A percentile compares a stretch with the other conserved stretches of the same genome.
These are phyloP conservation scores for Mycena chlorophos DNA, from an alignment of 768 basidiomycete species.

Conservation along the genomic window DNA sequence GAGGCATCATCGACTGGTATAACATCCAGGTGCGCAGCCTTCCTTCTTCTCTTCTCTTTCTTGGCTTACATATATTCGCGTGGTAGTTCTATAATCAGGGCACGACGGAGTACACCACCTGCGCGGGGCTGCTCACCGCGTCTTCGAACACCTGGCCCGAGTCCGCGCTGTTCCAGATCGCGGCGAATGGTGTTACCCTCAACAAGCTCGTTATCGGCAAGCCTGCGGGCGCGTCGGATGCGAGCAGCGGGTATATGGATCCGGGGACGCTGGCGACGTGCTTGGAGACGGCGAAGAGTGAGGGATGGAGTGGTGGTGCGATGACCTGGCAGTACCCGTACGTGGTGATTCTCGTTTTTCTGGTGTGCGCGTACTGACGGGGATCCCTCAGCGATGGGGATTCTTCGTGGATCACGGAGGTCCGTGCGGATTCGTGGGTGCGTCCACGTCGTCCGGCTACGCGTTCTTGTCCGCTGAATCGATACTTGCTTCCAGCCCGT, in stretches of 20 bases:
- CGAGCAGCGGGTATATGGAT: constrained; percentile 62
- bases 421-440: constrained; percentile 29
- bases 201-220: constrained; percentile 78
- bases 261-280: constrained; percentile 59
- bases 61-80: not conserved
- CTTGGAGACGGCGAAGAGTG: constrained; percentile 54
- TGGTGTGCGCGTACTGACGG: no score
- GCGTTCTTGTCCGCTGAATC: no score
- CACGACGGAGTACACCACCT: constrained; percentile 63
- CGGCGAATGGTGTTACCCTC: constrained; percentile 54
- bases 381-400: no score
- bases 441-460: no score
- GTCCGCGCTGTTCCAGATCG: constrained; percentile 60
- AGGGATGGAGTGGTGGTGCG: constrained; percentile 61
- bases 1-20: constrained; percentile 65
- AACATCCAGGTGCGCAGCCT: constrained; percentile 47
- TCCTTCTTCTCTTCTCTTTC: constrained; percentile 16
- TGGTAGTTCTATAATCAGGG: constrained; percentile 55
- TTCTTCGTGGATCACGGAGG: constrained; percentile 41
- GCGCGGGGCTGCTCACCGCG: constrained; percentile 53
- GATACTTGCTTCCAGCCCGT: no score
- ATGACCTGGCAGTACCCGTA: constrained; percentile 41
- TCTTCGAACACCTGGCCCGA: constrained; percentile 65
- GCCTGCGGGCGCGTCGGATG: constrained; percentile 53
- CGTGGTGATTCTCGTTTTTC: no score